Conservation (phyloP, 2,329 filamentous ascomycete genomes). For the Gaeumannomyces tritici region DNA sequence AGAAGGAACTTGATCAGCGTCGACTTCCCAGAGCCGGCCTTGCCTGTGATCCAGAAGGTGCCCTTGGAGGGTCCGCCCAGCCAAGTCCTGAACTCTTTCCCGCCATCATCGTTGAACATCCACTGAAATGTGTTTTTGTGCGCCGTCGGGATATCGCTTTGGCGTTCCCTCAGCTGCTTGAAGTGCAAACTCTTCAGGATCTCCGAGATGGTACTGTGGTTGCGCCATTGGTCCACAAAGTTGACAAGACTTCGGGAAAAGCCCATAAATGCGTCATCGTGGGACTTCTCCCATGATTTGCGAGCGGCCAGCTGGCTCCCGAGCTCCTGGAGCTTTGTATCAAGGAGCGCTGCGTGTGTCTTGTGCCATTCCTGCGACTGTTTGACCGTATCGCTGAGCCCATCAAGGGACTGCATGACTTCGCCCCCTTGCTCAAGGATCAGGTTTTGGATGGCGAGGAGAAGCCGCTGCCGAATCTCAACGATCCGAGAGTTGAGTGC, state of each 20-base stretch:
- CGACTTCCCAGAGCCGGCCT: conserved; percentile 20
- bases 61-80: conserved; percentile 10
- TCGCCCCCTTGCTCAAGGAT: not conserved
- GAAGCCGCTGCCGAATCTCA: not conserved
- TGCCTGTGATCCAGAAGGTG: conserved; percentile 26
- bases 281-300: too few species aligned
- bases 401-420: too few species aligned
- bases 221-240: not conserved
- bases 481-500: not conserved
- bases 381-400: not conserved
- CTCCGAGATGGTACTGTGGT: not conserved
- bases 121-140: conserved; percentile 9
- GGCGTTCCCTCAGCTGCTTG: not conserved
- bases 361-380: not conserved
- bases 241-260: not conserved
- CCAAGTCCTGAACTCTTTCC: conserved; percentile 13
- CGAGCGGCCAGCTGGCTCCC: not conserved
- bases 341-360: not conserved
- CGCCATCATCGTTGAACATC: conserved; percentile 2
- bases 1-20: conserved; percentile 23
- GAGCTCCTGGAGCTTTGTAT: not conserved
- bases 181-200: not conserved
- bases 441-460: not conserved
- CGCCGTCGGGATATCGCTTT: not conserved
- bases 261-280: too few species aligned